Conservation (phyloP, 495 filamentous ascomycete species). For the Articulospora tetracladia region DNA sequence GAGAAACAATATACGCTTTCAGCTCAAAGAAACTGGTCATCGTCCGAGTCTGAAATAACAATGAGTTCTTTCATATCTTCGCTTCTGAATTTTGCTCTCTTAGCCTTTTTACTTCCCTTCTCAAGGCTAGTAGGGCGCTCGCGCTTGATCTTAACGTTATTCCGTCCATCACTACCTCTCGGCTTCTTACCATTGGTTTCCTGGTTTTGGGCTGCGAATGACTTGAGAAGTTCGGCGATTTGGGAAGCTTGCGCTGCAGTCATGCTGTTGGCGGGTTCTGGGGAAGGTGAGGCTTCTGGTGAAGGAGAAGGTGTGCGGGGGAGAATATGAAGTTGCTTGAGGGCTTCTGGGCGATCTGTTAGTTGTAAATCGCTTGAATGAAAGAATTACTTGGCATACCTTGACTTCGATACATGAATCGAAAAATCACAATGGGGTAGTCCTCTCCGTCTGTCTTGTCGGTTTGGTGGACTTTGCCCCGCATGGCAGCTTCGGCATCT, state of each 20-base stretch:
- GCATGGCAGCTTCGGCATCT: neutral
- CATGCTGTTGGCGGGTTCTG: neutral
- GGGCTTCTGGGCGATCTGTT: neutral
- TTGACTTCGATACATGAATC: constrained; percentile 2
- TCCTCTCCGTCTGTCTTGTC: neutral
- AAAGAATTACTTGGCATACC: neutral
- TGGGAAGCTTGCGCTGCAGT: neutral
- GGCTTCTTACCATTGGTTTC: constrained; percentile 3
- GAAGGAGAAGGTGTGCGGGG: constrained; percentile 5
- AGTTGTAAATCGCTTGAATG: too few relatives aligned
- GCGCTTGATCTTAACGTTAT: neutral
- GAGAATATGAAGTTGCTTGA: constrained; percentile 3
- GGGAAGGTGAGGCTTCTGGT: too few relatives aligned
- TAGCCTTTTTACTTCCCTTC: neutral
- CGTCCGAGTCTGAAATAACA: neutral
- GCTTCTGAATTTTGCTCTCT: neutral
- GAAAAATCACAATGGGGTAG: neutral
- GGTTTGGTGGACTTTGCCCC: neutral
- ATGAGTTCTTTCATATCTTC: neutral
- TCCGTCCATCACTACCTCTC: neutral
- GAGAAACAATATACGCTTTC: too few relatives aligned
- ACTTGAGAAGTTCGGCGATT: neutral
- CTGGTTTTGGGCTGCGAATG: neutral
- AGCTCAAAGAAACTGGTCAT: neutral
- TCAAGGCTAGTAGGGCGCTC: neutral